These are phyloP conservation scores for Saprolegnia diclina DNA, from an alignment of 352 stramenopile species.

Conservation along the genomic window DNA sequence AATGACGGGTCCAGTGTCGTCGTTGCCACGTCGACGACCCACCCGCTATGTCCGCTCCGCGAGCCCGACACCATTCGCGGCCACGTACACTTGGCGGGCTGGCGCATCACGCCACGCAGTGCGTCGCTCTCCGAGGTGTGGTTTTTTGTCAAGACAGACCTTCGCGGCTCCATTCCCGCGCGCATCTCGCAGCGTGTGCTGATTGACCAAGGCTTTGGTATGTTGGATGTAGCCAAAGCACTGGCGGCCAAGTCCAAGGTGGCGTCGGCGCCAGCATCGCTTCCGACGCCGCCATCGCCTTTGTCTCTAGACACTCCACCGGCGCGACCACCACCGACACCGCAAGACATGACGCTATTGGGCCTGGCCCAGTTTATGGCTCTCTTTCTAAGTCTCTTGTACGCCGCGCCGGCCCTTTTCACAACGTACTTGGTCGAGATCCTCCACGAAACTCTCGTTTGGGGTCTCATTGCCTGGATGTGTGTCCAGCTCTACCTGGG, in stretches of 20 bases:
- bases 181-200: constrained; percentile 57
- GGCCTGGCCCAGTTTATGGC: not conserved
- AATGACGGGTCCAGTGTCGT: constrained; percentile 58
- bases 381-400: constrained; percentile 7
- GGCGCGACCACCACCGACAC: not conserved
- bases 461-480: constrained; percentile 49
- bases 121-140: constrained; percentile 36
- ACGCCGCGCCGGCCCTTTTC: constrained; percentile 37
- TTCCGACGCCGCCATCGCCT: not conserved
- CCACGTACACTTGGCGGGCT: constrained; percentile 57
- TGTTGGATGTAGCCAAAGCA: constrained; percentile 1
- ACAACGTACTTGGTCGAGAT: constrained; percentile 38
- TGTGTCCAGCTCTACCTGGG: constrained; percentile 50
- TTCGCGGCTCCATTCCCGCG: constrained; percentile 63
- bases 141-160: constrained; percentile 65
- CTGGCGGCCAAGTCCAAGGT: not conserved
- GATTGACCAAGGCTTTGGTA: constrained; percentile 35
- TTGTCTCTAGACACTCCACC: not conserved
- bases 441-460: constrained; percentile 41
- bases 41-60: constrained; percentile 48
- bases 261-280: not conserved
- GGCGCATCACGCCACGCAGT: constrained; percentile 59
- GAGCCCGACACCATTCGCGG: constrained; percentile 63
- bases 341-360: not conserved
- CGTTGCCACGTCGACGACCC: constrained; percentile 62